Percentiles rank a stretch among this genome's conserved stretches.
These are phyloP conservation scores for Teunomyces atbi DNA, from an alignment of 805 yeast species.

Conservation along the genomic window DNA sequence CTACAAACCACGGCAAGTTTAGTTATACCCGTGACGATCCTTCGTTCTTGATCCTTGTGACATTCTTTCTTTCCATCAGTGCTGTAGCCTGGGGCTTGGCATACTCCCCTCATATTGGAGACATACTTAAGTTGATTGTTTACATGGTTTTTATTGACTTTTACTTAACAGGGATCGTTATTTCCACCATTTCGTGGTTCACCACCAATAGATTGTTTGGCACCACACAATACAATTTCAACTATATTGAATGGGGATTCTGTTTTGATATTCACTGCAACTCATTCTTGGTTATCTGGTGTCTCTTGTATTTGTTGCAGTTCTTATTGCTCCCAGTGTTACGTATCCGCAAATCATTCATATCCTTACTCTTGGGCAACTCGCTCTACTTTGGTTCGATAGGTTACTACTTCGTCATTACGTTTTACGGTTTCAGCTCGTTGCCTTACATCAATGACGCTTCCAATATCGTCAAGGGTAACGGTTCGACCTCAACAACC, in stretches of 20 bases:
- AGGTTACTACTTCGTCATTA: conserved; percentile 71
- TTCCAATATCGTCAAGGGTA: conserved; percentile 3
- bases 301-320: conserved; percentile 69
- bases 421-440: conserved; percentile 79
- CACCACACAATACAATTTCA: conserved; percentile 25
- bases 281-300: conserved; percentile 80
- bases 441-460: conserved; percentile 31
- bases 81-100: conserved; percentile 92
- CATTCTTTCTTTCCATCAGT: conserved; percentile 63
- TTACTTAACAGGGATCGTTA: conserved; percentile 61
- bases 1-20: conserved; percentile 41
- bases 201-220: conserved; percentile 62
- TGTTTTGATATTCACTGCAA: conserved; percentile 95
- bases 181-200: conserved; percentile 74
- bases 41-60: conserved; percentile 71
- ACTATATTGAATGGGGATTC: conserved; percentile 82
- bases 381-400: conserved; percentile 71
- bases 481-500: conserved; percentile 15
- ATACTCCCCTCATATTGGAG: conserved; percentile 61
- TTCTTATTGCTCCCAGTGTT: conserved; percentile 72
- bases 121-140: conserved; percentile 63
- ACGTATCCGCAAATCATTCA: conserved; percentile 55
- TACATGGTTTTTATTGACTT: conserved; percentile 88
- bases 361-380: conserved; percentile 75
- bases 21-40: conserved; percentile 93